These are phyloP conservation scores for Scedosporium minutisporum DNA, from an alignment of 2,329 filamentous ascomycete species.

Conservation along the genomic window DNA sequence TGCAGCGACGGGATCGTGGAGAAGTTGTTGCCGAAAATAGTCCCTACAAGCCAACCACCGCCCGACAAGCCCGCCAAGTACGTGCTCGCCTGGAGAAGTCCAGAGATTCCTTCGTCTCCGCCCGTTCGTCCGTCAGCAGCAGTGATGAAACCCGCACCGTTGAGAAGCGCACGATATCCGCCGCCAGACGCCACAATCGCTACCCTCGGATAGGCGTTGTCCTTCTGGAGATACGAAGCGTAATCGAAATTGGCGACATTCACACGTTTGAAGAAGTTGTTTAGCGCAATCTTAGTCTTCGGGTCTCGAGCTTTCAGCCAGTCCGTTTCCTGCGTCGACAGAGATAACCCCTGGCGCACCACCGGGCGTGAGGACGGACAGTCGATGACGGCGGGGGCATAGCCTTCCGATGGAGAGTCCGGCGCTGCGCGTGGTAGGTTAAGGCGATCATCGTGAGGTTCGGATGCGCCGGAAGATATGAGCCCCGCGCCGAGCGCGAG, in stretches of 20 bases:
- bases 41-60: conserved; percentile 75
- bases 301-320: conserved; percentile 67
- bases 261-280: conserved; percentile 60
- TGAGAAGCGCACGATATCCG: conserved; percentile 76
- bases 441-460: background rate
- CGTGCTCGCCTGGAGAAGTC: conserved; percentile 69
- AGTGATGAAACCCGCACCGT: conserved; percentile 67
- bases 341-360: conserved; percentile 46
- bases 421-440: conserved; percentile 20
- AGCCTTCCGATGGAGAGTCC: conserved; percentile 44
- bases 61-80: conserved; percentile 76
- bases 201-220: conserved; percentile 41
- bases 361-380: conserved; percentile 61
- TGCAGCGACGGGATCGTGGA: conserved; percentile 47
- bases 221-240: conserved; percentile 54
- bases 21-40: conserved; percentile 77
- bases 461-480: conserved; percentile 7
- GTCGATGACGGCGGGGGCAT: conserved; percentile 56
- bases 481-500: background rate
- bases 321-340: conserved; percentile 60
- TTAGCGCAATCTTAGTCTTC: conserved; percentile 67
- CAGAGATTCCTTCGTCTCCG: conserved; percentile 62
- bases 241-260: conserved; percentile 70
- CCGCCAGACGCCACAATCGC: conserved; percentile 73
- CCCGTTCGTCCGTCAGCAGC: conserved; percentile 69